Percentiles rank a stretch among this genome's conserved stretches.
These are phyloP conservation scores for Paramyrothecium sp. DNA, from an alignment of 2,329 filamentous ascomycete species.

Conservation along the genomic window DNA sequence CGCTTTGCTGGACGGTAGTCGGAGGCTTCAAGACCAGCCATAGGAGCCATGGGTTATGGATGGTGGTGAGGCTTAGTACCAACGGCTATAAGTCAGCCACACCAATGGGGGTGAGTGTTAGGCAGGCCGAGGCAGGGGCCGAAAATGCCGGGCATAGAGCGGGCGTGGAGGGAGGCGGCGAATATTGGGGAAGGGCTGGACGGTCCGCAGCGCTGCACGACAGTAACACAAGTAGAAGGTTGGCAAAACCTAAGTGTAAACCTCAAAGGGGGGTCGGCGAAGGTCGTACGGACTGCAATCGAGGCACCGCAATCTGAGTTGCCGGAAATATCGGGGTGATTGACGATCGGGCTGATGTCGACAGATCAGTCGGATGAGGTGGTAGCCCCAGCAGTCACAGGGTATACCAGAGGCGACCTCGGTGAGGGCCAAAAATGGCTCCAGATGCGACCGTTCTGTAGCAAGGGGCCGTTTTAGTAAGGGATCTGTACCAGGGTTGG, in stretches of 20 bases:
- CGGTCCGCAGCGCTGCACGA: too few relatives aligned
- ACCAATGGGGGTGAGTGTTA: not conserved
- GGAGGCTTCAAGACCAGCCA: slow-evolving; percentile 22
- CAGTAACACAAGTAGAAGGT: not conserved
- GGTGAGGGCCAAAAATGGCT: too few relatives aligned
- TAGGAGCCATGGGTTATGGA: slow-evolving; percentile 13
- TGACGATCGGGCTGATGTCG: too few relatives aligned
- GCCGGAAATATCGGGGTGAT: not conserved
- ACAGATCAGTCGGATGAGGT: not conserved
- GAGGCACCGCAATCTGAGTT: too few relatives aligned
- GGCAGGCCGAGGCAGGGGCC: not conserved
- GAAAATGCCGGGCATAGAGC: not conserved
- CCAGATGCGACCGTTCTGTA: too few relatives aligned
- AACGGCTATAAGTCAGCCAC: not conserved
- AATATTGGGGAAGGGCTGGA: too few relatives aligned
- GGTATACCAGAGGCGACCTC: too few relatives aligned
- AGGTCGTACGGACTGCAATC: not conserved
- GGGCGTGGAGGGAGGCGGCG: too few relatives aligned
- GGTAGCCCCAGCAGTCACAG: not conserved
- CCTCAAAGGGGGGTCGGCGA: not conserved
- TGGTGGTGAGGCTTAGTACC: too few relatives aligned
- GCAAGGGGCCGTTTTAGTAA: too few relatives aligned
- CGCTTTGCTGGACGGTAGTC: slow-evolving; percentile 22
- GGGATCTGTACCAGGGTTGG: too few relatives aligned
- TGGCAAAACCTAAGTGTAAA: not conserved